phyloP scores from a whole-genome alignment of 2,329 filamentous ascomycete species.

The Gaeumannomyces sp. region DNA sequence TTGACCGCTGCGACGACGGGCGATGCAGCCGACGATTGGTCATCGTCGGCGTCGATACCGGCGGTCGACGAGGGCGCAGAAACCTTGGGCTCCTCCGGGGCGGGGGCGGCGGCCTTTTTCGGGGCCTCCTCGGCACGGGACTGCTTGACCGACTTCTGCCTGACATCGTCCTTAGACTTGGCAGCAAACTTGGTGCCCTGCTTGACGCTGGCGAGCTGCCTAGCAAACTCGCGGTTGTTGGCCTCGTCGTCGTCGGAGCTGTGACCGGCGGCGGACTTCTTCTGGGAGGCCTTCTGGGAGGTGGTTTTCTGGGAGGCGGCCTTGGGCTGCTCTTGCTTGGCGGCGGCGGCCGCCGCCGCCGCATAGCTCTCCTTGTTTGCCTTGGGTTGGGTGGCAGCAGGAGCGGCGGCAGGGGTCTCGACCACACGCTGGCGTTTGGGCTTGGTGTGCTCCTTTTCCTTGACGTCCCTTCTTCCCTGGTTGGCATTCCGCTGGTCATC shows the following conservation, averaged over 20 bases:
- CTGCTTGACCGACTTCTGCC: slow-evolving; percentile 65
- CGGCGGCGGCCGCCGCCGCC: slow-evolving; percentile 25
- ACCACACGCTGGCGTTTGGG: slow-evolving; percentile 34
- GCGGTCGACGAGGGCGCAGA: slow-evolving; percentile 63
- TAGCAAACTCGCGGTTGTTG: slow-evolving; percentile 70
- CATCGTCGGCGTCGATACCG: slow-evolving; percentile 73
- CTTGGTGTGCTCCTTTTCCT: slow-evolving; percentile 28
- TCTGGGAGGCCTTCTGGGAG: slow-evolving; percentile 10
- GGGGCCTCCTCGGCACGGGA: slow-evolving; percentile 46
- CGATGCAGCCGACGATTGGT: slow-evolving; percentile 60
- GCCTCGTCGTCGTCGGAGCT: slow-evolving; percentile 50
- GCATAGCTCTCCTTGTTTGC: slow-evolving; percentile 15
- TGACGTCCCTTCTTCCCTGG: slow-evolving; percentile 27
- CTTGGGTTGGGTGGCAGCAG: slow-evolving; percentile 5
- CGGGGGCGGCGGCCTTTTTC: slow-evolving; percentile 25
- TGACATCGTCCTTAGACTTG: slow-evolving; percentile 54
- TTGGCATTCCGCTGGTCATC: slow-evolving; percentile 26
- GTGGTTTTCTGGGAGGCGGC: slow-evolving; percentile 17
- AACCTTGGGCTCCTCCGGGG: slow-evolving; percentile 39
- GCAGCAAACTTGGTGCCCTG: slow-evolving; percentile 56
- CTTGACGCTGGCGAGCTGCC: slow-evolving; percentile 64
- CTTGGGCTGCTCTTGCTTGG: slow-evolving; percentile 26
- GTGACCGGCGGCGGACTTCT: slow-evolving; percentile 28
- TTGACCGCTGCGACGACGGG: slow-evolving; percentile 53
- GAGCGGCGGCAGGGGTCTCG: slow-evolving; percentile 9